Evolutionary conservation across 2,329 filamentous ascomycete species (phyloP).

Genomic region (Scedosporium apiospermum): DNA sequence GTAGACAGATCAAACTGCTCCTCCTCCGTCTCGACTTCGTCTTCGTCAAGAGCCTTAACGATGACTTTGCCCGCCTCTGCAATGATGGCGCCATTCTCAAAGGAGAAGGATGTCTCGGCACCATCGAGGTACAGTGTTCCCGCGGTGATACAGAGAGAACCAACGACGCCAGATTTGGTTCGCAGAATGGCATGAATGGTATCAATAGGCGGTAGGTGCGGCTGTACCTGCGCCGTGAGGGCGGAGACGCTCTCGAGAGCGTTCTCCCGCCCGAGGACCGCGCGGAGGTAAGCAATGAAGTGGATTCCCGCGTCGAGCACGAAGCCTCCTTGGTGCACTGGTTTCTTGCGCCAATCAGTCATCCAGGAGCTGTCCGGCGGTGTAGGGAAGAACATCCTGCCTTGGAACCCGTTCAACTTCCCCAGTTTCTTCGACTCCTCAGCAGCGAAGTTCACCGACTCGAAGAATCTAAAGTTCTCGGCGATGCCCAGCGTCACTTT

Average conservation of each 20-base stretch:
- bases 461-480: conserved; percentile 63
- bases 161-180: conserved; percentile 42
- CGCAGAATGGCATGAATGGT: conserved; percentile 51
- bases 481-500: conserved; percentile 46
- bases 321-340: conserved; percentile 66
- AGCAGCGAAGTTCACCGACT: conserved; percentile 42
- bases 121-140: conserved; percentile 40
- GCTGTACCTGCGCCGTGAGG: conserved; percentile 41
- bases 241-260: conserved; percentile 42
- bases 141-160: conserved; percentile 45
- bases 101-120: conserved; percentile 46
- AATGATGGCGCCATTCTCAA: conserved; percentile 47
- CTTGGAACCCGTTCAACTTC: conserved; percentile 20
- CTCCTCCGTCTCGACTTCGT: conserved; percentile 7
- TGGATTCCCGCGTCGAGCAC: conserved; percentile 69
- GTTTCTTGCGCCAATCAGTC: conserved; percentile 55
- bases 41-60: conserved; percentile 18
- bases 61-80: conserved; percentile 34
- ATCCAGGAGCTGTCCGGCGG: conserved; percentile 25
- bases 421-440: conserved; percentile 35
- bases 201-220: conserved; percentile 55
- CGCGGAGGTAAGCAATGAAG: conserved; percentile 51
- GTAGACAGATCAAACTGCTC: conserved; percentile 38
- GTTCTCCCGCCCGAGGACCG: conserved; percentile 40
- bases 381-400: conserved; percentile 33